A percentile compares a stretch with the other conserved stretches of the same genome.
These are phyloP conservation scores for Podaxis sp. DNA, from an alignment of 768 basidiomycete genomes.

Conservation along the genomic window DNA sequence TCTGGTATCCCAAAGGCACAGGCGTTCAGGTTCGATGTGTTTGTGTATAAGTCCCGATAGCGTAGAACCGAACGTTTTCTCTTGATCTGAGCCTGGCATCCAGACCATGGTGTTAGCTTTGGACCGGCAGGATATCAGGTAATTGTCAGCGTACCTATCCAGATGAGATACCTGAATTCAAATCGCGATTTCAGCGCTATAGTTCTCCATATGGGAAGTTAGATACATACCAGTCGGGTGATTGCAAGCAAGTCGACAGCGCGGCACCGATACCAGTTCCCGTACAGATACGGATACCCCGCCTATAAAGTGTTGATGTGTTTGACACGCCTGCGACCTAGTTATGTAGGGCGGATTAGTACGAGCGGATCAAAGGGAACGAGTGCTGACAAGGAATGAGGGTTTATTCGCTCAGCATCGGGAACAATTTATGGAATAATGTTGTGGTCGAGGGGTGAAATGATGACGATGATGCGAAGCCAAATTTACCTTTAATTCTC, in stretches of 20 bases:
- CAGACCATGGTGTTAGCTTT: conserved; percentile 12
- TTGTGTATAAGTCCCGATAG: conserved; percentile 69
- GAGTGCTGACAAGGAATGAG: background rate
- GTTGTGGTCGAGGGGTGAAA: too few species aligned
- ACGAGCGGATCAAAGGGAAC: background rate
- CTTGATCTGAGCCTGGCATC: conserved; percentile 65
- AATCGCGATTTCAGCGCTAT: conserved; percentile 2
- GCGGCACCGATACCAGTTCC: conserved; percentile 81
- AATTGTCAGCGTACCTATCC: conserved; percentile 47
- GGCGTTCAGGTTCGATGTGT: conserved; percentile 69
- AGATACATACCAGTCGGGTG: conserved; percentile 55
- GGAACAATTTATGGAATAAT: background rate
- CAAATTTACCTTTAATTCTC: conserved; percentile 64
- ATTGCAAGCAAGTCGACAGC: conserved; percentile 75
- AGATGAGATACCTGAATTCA: conserved; percentile 63
- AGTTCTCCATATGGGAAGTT: conserved; percentile 4
- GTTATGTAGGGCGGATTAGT: background rate
- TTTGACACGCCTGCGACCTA: conserved; percentile 80
- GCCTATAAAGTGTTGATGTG: conserved; percentile 73
- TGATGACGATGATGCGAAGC: background rate
- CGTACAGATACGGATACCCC: conserved; percentile 78
- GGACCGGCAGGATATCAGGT: background rate
- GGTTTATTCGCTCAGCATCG: background rate
- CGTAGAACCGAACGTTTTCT: conserved; percentile 69
- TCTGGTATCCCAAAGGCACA: conserved; percentile 77